Evolutionary conservation across 805 yeast genomes (phyloP).

Genomic region (Teunomyces gatunensis): DNA sequence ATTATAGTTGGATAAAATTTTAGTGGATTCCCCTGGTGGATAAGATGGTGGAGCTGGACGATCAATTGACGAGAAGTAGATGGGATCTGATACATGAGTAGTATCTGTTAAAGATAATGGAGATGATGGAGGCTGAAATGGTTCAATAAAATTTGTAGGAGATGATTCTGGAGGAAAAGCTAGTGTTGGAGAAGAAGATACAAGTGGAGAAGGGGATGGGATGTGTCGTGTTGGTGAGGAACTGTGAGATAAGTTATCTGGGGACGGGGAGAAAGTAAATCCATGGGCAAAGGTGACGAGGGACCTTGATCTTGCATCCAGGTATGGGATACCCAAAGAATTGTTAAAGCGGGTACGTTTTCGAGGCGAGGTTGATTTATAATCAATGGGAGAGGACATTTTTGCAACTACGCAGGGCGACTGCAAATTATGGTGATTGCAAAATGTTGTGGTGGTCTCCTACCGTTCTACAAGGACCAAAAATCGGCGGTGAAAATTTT

Average conservation of each 20-base stretch:
- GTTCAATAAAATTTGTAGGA: neutral
- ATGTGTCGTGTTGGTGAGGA: neutral
- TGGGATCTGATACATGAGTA: neutral
- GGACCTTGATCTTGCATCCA: slow-evolving; percentile 1
- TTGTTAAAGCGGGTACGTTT: slow-evolving; percentile 1
- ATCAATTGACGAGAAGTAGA: neutral
- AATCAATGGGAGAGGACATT: neutral
- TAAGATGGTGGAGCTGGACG: neutral
- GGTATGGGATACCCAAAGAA: slow-evolving; percentile 2
- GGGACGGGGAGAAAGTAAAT: neutral
- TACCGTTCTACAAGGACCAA: slow-evolving; percentile 3
- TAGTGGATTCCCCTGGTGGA: no score
- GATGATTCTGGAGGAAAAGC: neutral
- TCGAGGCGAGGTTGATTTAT: neutral
- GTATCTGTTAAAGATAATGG: neutral
- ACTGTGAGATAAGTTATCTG: neutral
- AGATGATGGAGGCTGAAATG: neutral
- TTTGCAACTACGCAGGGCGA: neutral
- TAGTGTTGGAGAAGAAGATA: neutral
- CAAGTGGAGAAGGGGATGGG: neutral
- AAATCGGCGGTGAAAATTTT: slow-evolving; percentile 1
- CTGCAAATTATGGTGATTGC: neutral
- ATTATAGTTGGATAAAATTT: neutral
- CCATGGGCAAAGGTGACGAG: neutral
- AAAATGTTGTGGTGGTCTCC: slow-evolving; percentile 2